Percentiles rank a stretch among this genome's conserved stretches.
phyloP scores from a whole-genome alignment of 2,329 filamentous ascomycete genomes.

The Xylariales sp. region DNA sequence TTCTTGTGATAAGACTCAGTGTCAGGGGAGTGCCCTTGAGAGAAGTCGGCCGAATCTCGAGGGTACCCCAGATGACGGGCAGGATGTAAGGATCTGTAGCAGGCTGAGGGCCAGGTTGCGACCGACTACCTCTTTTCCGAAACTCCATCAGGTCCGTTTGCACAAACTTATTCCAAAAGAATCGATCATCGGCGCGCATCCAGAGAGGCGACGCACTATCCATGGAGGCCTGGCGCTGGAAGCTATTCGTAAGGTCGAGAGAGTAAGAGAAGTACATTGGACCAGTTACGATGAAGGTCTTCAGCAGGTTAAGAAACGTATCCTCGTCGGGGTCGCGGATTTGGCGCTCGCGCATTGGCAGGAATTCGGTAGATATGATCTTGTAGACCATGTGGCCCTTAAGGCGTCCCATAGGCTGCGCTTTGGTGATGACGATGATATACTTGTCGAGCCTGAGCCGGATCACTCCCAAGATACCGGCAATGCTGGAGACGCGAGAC shows the following conservation, averaged over 20 bases:
- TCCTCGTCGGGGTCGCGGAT: conserved; percentile 94
- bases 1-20: conserved; percentile 80
- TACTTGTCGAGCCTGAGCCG: conserved; percentile 95
- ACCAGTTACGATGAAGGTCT: conserved; percentile 73
- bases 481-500: conserved; percentile 78
- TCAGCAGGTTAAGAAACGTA: conserved; percentile 78
- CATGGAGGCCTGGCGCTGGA: conserved; percentile 84
- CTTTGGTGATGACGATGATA: conserved; percentile 93
- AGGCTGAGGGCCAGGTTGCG: conserved; percentile 65
- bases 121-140: conserved; percentile 58
- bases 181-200: conserved; percentile 91
- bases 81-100: conserved; percentile 88
- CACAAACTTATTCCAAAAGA: conserved; percentile 97
- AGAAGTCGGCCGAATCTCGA: conserved; percentile 81
- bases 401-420: conserved; percentile 81
- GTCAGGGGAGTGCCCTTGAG: conserved; percentile 84
- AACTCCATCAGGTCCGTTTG: conserved; percentile 91
- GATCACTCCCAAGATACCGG: conserved; percentile 90
- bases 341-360: conserved; percentile 87
- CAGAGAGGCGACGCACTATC: conserved; percentile 73
- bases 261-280: conserved; percentile 99
- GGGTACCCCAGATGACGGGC: conserved; percentile 93
- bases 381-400: conserved; percentile 97
- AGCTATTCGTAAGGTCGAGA: conserved; percentile 92
- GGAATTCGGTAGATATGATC: conserved; percentile 83